Percentiles rank a stretch among this genome's conserved stretches.
Evolutionary conservation across 768 basidiomycete genomes (phyloP).

Genomic region (Lyophyllum atratum): DNA sequence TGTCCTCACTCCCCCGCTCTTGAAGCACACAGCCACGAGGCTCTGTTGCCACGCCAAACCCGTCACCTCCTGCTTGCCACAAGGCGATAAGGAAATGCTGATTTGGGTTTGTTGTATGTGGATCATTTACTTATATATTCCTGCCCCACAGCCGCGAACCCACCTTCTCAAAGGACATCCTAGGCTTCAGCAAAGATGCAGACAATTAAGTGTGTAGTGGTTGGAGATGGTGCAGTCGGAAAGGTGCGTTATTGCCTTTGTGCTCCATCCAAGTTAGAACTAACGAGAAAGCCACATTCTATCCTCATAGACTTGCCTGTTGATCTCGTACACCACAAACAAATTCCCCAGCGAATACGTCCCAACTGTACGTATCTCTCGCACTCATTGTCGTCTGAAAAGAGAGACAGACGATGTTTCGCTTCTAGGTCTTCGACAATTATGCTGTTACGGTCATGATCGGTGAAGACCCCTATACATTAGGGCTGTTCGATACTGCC

Average conservation of each 20-base stretch:
- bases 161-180: constrained; percentile 12
- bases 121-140: constrained; percentile 20
- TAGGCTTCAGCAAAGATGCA: constrained; percentile 62
- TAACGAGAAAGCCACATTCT: constrained; percentile 8
- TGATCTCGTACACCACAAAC: constrained; percentile 98
- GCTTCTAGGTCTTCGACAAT: constrained; percentile 84
- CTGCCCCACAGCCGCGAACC: constrained; percentile 12
- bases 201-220: constrained; percentile 97
- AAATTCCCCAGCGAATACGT: constrained; percentile 99
- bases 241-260: constrained; percentile 63
- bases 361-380: constrained; percentile 77
- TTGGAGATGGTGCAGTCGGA: constrained; percentile 97
- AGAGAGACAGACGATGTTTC: constrained; percentile 17
- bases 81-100: constrained; percentile 27
- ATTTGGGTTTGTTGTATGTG: constrained; percentile 13
- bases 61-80: constrained; percentile 22
- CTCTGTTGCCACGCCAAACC: constrained; percentile 38
- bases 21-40: constrained; percentile 40
- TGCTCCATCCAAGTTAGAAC: not conserved
- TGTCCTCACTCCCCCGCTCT: constrained; percentile 10
- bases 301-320: constrained; percentile 80
- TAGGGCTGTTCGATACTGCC: constrained; percentile 98
- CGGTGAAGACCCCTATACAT: constrained; percentile 97
- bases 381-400: constrained; percentile 24
- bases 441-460: constrained; percentile 99